Evolutionary conservation across 352 stramenopile species (phyloP).

Genomic region (Pythium apleroticum): DNA sequence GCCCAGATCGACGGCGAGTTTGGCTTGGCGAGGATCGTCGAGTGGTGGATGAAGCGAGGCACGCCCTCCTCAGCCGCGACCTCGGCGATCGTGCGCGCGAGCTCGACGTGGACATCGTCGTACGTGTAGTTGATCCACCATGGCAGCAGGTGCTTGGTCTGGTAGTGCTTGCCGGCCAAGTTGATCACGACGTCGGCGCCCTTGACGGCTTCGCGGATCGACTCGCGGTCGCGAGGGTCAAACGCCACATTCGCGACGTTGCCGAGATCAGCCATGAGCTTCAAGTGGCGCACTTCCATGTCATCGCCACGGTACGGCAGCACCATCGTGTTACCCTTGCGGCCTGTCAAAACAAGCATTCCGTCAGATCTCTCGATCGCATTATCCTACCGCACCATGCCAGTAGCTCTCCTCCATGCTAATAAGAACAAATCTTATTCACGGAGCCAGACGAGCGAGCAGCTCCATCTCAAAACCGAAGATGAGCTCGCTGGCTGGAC

Average conservation of each 20-base stretch:
- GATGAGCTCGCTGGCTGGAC: constrained; percentile 11
- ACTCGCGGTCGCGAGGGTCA: constrained; percentile 90
- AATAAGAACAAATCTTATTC: neutral
- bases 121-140: constrained; percentile 96
- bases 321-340: constrained; percentile 77
- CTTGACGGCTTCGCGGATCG: constrained; percentile 89
- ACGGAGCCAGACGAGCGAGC: neutral
- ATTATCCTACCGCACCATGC: neutral
- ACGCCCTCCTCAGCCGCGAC: constrained; percentile 78
- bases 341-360: constrained; percentile 32
- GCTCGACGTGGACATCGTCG: constrained; percentile 94
- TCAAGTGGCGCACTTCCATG: constrained; percentile 92
- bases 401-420: neutral
- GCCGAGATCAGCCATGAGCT: constrained; percentile 93
- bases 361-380: neutral
- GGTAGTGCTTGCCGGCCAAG: constrained; percentile 97
- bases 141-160: constrained; percentile 93
- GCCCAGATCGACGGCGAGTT: constrained; percentile 85
- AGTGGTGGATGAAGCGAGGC: constrained; percentile 80
- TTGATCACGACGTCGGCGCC: constrained; percentile 97
- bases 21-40: constrained; percentile 73
- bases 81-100: constrained; percentile 85
- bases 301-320: constrained; percentile 94
- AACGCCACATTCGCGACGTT: constrained; percentile 83
- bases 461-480: neutral